Percentiles rank a stretch among this genome's conserved stretches.
phyloP scores from a whole-genome alignment of 805 yeast genomes.

The Metschnikowia continentalis region DNA sequence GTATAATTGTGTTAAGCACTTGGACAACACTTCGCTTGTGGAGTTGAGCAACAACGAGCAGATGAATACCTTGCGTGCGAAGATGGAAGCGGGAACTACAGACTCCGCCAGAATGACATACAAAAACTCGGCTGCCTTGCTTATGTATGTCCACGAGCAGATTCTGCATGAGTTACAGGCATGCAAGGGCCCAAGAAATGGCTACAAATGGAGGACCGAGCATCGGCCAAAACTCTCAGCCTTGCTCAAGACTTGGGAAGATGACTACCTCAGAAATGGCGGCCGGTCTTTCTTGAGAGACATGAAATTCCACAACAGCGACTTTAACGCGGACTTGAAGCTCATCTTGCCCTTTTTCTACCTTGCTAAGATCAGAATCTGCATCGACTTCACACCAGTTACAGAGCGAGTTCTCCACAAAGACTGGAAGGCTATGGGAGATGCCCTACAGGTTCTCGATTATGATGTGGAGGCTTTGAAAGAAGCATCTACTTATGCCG shows the following conservation, averaged over 20 bases:
- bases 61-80: conserved; percentile 42
- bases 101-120: conserved; percentile 39
- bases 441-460: conserved; percentile 39
- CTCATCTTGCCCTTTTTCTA: conserved; percentile 62
- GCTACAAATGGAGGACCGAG: conserved; percentile 62
- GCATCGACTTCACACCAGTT: conserved; percentile 58
- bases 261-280: conserved; percentile 54
- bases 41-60: conserved; percentile 55
- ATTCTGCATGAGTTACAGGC: conserved; percentile 45
- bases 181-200: conserved; percentile 36
- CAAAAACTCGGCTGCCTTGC: conserved; percentile 49
- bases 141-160: conserved; percentile 64
- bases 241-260: conserved; percentile 66
- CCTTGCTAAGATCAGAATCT: conserved; percentile 63
- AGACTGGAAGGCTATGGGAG: conserved; percentile 67
- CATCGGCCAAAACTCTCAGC: conserved; percentile 56
- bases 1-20: conserved; percentile 28
- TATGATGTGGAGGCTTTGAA: conserved; percentile 60
- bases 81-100: conserved; percentile 38
- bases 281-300: conserved; percentile 57
- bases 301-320: conserved; percentile 45
- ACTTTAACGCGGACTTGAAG: conserved; percentile 53
- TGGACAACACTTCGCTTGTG: conserved; percentile 30
- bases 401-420: conserved; percentile 57
- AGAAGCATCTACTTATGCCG: conserved; percentile 55